These are phyloP conservation scores for Fusarium brevicatenulatum DNA, from an alignment of 2,329 filamentous ascomycete genomes.

Conservation along the genomic window DNA sequence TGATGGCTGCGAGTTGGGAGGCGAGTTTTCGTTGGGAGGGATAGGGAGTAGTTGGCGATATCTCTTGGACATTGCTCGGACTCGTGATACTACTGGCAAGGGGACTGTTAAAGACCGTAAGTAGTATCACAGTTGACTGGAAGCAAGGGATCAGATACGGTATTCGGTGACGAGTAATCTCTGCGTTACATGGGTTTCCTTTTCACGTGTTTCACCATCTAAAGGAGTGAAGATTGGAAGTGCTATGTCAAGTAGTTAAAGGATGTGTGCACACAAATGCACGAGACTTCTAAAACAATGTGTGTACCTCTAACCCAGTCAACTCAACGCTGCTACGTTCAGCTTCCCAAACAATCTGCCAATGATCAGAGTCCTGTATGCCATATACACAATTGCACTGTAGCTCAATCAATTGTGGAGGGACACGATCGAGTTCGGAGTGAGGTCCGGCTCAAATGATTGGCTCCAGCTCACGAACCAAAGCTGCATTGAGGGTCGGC, in stretches of 20 bases:
- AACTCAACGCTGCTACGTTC: background rate
- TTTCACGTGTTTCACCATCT: background rate
- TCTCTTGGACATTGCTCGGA: constrained; percentile 26
- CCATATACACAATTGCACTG: background rate
- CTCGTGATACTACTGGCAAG: background rate
- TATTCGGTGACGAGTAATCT: background rate
- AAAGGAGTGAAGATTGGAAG: background rate
- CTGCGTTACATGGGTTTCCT: background rate
- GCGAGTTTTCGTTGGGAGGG: background rate
- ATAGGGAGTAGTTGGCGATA: constrained; percentile 23
- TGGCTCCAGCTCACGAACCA: background rate
- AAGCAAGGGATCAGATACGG: background rate
- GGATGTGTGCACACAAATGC: background rate
- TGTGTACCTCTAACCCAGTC: background rate
- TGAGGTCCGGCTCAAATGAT: background rate
- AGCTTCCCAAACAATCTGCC: background rate
- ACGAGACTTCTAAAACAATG: background rate
- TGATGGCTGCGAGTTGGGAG: constrained; percentile 3
- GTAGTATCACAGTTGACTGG: background rate
- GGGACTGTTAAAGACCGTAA: background rate
- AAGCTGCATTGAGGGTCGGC: background rate
- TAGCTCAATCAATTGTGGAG: background rate
- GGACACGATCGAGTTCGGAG: background rate
- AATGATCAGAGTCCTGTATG: background rate
- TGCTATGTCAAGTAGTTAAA: background rate